These are phyloP conservation scores for Talaromyces sp. DNA, from an alignment of 2,329 filamentous ascomycete genomes.

Conservation along the genomic window DNA sequence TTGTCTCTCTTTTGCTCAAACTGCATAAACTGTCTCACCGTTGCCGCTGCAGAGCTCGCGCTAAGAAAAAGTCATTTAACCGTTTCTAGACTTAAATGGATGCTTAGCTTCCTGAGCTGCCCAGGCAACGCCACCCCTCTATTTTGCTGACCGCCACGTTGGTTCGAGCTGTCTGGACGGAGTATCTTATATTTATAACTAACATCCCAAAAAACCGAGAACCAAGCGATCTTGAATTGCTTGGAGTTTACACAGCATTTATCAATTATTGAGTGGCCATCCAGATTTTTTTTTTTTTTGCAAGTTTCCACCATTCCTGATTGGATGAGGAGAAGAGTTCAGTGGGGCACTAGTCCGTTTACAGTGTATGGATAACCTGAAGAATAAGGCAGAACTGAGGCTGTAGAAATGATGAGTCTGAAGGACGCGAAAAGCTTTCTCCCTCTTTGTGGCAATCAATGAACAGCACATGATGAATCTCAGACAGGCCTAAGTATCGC, in stretches of 20 bases:
- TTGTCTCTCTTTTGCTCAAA: background rate
- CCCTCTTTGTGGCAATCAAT: background rate
- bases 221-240: too few relatives aligned
- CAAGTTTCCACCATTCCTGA: background rate
- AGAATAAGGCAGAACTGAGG: slow-evolving; percentile 3
- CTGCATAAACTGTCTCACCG: background rate
- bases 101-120: slow-evolving; percentile 8
- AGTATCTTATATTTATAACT: too few relatives aligned
- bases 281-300: background rate
- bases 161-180: background rate
- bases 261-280: too few relatives aligned
- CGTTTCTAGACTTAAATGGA: background rate
- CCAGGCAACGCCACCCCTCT: slow-evolving; percentile 15
- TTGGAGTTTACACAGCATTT: too few relatives aligned
- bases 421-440: too few relatives aligned
- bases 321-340: background rate
- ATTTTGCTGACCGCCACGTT: slow-evolving; percentile 2
- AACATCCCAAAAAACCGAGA: too few relatives aligned
- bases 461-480: background rate
- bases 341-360: slow-evolving; percentile 1
- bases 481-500: background rate
- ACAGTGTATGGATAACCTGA: background rate
- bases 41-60: slow-evolving; percentile 1
- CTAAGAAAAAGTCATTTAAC: slow-evolving; percentile 4
- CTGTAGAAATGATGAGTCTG: too few relatives aligned